phyloP scores from a whole-genome alignment of 306 rosid species.

The Abrus precatorius region DNA sequence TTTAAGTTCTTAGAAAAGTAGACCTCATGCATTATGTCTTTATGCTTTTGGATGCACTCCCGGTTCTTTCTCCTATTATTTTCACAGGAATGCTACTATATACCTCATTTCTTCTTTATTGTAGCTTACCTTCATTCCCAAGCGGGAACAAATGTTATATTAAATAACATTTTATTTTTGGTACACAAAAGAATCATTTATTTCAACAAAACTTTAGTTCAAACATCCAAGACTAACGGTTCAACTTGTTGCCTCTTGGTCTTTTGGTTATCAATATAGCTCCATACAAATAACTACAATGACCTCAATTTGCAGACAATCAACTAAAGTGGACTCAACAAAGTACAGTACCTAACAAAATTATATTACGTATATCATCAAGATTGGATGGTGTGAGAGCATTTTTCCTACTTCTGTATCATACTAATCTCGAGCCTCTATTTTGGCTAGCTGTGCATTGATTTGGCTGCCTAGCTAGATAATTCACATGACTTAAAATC shows the following conservation, averaged over 20 bases:
- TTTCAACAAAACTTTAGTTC: neutral
- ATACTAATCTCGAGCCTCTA: conserved; percentile 29
- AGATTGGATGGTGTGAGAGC: neutral
- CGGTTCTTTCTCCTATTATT: conserved; percentile 37
- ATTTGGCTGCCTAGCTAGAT: conserved; percentile 17
- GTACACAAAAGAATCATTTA: neutral
- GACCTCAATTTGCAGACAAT: conserved; percentile 26
- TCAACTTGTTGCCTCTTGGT: neutral
- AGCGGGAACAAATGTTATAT: conserved; percentile 35
- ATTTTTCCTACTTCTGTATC: neutral
- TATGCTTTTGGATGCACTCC: conserved; percentile 43
- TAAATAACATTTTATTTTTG: neutral
- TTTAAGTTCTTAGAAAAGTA: conserved; percentile 40
- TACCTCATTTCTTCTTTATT: conserved; percentile 32
- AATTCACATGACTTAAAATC: conserved; percentile 24
- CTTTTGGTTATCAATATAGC: conserved; percentile 17
- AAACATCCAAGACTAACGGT: neutral
- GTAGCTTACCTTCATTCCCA: conserved; percentile 50
- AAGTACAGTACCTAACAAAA: conserved; percentile 12
- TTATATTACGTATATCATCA: neutral
- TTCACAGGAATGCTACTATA: conserved; percentile 43
- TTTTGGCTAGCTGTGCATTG: conserved; percentile 19
- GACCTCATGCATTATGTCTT: conserved; percentile 43
- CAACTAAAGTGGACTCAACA: conserved; percentile 21
- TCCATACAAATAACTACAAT: conserved; percentile 36